Conservation (phyloP, 768 basidiomycete genomes). For the Calvatia gigantea region DNA sequence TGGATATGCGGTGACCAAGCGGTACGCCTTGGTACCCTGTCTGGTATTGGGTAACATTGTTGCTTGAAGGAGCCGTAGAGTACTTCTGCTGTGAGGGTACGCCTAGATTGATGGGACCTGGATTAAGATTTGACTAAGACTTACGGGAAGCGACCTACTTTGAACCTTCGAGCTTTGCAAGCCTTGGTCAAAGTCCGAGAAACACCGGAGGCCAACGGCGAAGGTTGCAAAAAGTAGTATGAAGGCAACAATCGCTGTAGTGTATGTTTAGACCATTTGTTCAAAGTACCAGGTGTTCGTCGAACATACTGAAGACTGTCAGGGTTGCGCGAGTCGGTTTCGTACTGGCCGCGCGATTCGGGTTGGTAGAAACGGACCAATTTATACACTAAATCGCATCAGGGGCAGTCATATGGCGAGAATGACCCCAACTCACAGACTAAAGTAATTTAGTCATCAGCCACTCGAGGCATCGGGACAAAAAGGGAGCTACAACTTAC, state of each 20-base stretch:
- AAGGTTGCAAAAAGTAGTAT: conserved; percentile 73
- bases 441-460: conserved; percentile 17
- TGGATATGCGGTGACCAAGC: conserved; percentile 66
- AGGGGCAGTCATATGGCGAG: neutral
- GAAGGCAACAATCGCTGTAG: conserved; percentile 70
- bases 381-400: conserved; percentile 61
- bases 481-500: conserved; percentile 40
- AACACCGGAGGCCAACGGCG: conserved; percentile 72
- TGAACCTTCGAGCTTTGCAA: conserved; percentile 67
- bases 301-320: conserved; percentile 68
- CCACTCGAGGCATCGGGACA: neutral
- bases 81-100: conserved; percentile 44
- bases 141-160: conserved; percentile 49
- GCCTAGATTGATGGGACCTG: conserved; percentile 31
- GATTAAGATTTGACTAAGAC: conserved; percentile 20
- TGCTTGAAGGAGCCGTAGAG: conserved; percentile 35
- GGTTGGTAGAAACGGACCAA: conserved; percentile 81
- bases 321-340: conserved; percentile 76
- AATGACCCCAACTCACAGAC: conserved; percentile 31
- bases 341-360: conserved; percentile 47
- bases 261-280: neutral
- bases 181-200: conserved; percentile 81
- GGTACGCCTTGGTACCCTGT: conserved; percentile 51
- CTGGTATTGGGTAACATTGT: conserved; percentile 43
- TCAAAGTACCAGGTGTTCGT: neutral